Evolutionary conservation across 768 basidiomycete genomes (phyloP).

Genomic region (Rhizopogon vesiculosus): DNA sequence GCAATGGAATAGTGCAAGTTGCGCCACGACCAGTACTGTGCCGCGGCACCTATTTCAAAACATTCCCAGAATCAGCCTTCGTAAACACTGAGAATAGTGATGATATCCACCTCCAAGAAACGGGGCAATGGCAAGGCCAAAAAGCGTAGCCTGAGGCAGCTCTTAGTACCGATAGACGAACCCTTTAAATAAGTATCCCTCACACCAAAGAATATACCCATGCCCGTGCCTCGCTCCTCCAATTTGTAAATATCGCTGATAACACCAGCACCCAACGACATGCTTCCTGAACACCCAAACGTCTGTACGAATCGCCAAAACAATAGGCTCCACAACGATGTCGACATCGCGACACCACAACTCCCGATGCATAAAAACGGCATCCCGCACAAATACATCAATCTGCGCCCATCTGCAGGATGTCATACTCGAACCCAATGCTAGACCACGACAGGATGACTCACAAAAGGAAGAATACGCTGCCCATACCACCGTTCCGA

Average conservation of each 20-base stretch:
- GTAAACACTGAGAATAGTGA: neutral
- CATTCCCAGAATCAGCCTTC: neutral
- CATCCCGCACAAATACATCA: constrained; percentile 41
- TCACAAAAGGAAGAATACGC: constrained; percentile 42
- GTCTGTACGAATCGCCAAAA: constrained; percentile 58
- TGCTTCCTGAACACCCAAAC: constrained; percentile 48
- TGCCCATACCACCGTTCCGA: constrained; percentile 43
- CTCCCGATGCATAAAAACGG: constrained; percentile 50
- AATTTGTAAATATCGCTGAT: constrained; percentile 57
- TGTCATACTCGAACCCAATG: too few species aligned
- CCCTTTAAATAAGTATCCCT: constrained; percentile 2
- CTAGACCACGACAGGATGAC: too few species aligned
- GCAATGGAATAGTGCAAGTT: constrained; percentile 42
- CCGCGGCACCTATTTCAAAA: constrained; percentile 30
- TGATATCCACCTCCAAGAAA: constrained; percentile 38
- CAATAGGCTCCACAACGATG: constrained; percentile 43
- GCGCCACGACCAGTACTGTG: constrained; percentile 59
- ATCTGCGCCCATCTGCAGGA: too few species aligned
- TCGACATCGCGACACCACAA: constrained; percentile 47
- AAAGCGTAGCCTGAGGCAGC: constrained; percentile 27
- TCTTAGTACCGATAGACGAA: neutral
- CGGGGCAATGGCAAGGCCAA: constrained; percentile 56
- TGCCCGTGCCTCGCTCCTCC: constrained; percentile 24
- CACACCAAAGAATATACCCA: constrained; percentile 51
- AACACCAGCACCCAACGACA: constrained; percentile 48